phyloP scores from a whole-genome alignment of 177 flowering plant species.

The Vitis hybrid region DNA sequence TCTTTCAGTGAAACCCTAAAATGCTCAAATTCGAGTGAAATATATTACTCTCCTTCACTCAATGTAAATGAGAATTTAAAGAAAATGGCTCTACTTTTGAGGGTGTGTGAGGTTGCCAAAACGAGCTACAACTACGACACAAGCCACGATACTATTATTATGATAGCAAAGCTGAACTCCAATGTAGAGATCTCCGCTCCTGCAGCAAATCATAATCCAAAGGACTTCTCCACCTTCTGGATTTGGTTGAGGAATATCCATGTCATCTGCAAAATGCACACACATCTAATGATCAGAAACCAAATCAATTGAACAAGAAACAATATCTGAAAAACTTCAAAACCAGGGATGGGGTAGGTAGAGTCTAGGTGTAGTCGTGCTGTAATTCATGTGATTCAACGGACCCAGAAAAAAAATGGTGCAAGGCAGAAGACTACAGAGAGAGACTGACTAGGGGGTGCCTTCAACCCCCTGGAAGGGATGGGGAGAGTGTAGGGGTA shows the following conservation, averaged over 20 bases:
- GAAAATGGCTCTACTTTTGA: neutral
- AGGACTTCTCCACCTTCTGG: constrained; percentile 45
- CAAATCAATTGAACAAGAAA: neutral
- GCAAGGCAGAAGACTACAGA: too few relatives aligned
- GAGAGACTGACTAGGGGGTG: too few relatives aligned
- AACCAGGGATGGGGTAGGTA: too few relatives aligned
- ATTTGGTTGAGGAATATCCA: constrained; percentile 82
- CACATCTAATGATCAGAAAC: neutral
- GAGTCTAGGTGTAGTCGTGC: too few relatives aligned
- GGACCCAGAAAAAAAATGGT: too few relatives aligned
- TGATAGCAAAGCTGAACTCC: neutral
- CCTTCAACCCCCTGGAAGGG: too few relatives aligned
- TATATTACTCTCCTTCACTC: neutral
- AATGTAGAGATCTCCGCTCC: neutral
- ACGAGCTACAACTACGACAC: neutral
- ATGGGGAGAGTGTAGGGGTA: too few relatives aligned
- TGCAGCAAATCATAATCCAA: constrained; percentile 37
- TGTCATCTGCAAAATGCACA: constrained; percentile 56
- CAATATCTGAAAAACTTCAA: neutral
- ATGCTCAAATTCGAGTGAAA: neutral
- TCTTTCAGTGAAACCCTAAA: neutral
- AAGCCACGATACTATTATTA: neutral
- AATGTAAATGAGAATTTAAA: neutral
- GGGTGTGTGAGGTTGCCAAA: neutral
- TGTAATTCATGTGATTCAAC: too few relatives aligned